phyloP scores from a whole-genome alignment of 768 basidiomycete genomes.

The Hygrophoropsis aurantiaca region DNA sequence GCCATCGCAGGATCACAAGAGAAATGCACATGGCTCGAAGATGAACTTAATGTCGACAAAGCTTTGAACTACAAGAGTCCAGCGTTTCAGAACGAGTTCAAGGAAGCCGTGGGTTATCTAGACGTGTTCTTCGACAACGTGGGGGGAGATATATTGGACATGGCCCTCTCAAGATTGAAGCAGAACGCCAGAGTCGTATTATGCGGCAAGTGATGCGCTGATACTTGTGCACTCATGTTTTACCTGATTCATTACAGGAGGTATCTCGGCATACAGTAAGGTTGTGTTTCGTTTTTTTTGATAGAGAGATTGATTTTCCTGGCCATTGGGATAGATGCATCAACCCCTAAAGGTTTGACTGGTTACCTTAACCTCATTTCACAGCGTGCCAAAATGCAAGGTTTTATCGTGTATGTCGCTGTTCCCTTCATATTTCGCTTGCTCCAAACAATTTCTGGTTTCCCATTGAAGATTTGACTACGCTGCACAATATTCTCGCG shows the following conservation, averaged over 20 bases:
- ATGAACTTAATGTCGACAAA: constrained; percentile 78
- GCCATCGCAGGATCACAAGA: constrained; percentile 84
- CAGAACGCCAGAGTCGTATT: constrained; percentile 74
- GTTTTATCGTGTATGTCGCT: constrained; percentile 76
- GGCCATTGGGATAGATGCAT: constrained; percentile 41
- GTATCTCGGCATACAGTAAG: constrained; percentile 83
- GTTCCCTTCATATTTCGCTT: not conserved
- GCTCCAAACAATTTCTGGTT: too few species aligned
- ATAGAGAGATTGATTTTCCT: not conserved
- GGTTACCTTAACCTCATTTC: constrained; percentile 70
- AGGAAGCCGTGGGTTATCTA: constrained; percentile 65
- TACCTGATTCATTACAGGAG: constrained; percentile 45
- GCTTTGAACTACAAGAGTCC: constrained; percentile 87
- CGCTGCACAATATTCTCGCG: constrained; percentile 53
- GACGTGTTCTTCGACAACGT: constrained; percentile 88
- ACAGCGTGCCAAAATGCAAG: constrained; percentile 77
- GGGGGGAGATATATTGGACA: constrained; percentile 78
- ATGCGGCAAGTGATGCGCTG: constrained; percentile 54
- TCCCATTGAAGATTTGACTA: constrained; percentile 71
- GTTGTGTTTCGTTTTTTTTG: constrained; percentile 4
- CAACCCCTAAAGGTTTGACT: constrained; percentile 63
- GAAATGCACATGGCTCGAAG: constrained; percentile 84
- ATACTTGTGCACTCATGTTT: not conserved
- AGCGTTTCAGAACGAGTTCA: constrained; percentile 72
- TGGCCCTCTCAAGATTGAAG: constrained; percentile 73